Conservation (phyloP, 1,284 basidiomycete species). For the Cutaneotrichosporon cavernicola region DNA sequence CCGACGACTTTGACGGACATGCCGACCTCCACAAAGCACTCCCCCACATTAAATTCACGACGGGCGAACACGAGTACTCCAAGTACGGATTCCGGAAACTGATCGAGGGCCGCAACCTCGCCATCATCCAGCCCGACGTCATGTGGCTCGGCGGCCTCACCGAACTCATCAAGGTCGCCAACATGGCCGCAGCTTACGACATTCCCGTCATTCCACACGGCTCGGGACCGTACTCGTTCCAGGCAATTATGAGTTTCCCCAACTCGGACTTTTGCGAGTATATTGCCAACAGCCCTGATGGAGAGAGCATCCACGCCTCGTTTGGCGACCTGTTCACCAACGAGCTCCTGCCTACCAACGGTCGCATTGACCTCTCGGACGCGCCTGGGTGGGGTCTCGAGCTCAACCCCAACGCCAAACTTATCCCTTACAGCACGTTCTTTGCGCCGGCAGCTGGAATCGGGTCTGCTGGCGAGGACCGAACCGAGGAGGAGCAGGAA, state of each 20-base stretch:
- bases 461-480: conserved; percentile 37
- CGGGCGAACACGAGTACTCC: conserved; percentile 60
- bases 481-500: conserved; percentile 22
- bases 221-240: conserved; percentile 53
- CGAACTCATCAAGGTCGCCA: conserved; percentile 58
- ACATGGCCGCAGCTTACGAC: conserved; percentile 53
- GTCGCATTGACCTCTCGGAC: conserved; percentile 54
- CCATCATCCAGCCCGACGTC: conserved; percentile 60
- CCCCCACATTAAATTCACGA: conserved; percentile 59
- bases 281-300: conserved; percentile 59
- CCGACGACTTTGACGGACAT: conserved; percentile 58
- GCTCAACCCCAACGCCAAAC: conserved; percentile 56
- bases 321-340: conserved; percentile 60
- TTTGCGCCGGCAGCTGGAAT: conserved; percentile 40
- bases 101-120: conserved; percentile 57
- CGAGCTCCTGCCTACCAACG: conserved; percentile 57
- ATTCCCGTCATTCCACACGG: conserved; percentile 61
- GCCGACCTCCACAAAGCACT: conserved; percentile 55
- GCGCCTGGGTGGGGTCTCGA: conserved; percentile 58
- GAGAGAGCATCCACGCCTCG: conserved; percentile 56
- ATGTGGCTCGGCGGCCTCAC: conserved; percentile 59
- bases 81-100: conserved; percentile 60
- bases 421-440: conserved; percentile 50
- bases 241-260: conserved; percentile 50
- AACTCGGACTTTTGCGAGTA: conserved; percentile 54